Conservation (phyloP, 495 filamentous ascomycete species). For the Penicillium crystallinum region DNA sequence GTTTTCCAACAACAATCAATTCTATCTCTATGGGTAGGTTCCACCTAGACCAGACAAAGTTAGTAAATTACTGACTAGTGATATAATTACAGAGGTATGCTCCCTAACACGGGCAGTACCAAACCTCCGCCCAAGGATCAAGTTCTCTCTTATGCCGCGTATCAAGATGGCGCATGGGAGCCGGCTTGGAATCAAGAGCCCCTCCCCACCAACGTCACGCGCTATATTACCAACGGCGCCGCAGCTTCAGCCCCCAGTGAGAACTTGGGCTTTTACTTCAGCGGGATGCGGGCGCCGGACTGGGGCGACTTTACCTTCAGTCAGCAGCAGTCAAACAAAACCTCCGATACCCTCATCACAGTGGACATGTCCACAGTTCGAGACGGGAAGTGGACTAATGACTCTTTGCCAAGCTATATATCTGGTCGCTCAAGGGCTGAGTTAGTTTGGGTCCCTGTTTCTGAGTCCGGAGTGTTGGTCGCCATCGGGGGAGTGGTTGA, state of each 20-base stretch:
- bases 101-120: not conserved
- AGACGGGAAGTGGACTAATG: constrained; percentile 50
- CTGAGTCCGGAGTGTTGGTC: constrained; percentile 56
- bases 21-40: constrained; percentile 40
- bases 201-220: constrained; percentile 46
- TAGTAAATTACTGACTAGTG: not conserved
- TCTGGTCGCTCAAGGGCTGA: constrained; percentile 56
- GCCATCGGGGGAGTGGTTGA: constrained; percentile 62
- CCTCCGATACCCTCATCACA: constrained; percentile 48
- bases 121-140: constrained; percentile 1
- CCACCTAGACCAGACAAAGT: not conserved
- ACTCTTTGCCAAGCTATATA: constrained; percentile 46
- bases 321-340: constrained; percentile 26
- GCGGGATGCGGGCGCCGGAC: constrained; percentile 49
- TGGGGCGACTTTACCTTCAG: constrained; percentile 42
- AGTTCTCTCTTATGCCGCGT: constrained; percentile 40
- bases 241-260: constrained; percentile 63
- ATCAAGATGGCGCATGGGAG: constrained; percentile 44
- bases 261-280: constrained; percentile 68
- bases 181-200: constrained; percentile 31
- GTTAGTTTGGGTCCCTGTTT: constrained; percentile 66
- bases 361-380: constrained; percentile 53
- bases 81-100: constrained; percentile 4
- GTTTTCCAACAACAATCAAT: constrained; percentile 59
- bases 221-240: constrained; percentile 61